phyloP scores from a whole-genome alignment of 2,329 filamentous ascomycete species.

The Aspergillus neoniger region DNA sequence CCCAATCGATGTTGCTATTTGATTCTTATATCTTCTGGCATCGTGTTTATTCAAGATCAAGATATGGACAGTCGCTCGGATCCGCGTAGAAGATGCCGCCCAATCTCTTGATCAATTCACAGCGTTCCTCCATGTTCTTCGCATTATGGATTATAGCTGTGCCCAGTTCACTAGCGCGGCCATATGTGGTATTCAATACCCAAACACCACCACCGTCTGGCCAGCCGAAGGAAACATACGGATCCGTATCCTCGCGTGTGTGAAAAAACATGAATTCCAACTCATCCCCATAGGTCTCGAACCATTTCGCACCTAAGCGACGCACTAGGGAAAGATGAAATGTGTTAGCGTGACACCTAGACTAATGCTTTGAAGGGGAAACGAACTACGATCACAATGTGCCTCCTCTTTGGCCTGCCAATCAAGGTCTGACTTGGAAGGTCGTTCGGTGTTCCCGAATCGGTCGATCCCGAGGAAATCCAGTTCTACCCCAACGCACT shows the following conservation, averaged over 20 bases:
- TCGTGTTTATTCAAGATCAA: conserved; percentile 3
- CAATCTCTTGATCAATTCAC: conserved; percentile 12
- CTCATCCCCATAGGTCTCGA: neutral
- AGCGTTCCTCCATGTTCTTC: conserved; percentile 16
- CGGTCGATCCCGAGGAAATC: conserved; percentile 16
- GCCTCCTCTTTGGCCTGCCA: conserved; percentile 15
- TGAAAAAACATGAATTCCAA: neutral
- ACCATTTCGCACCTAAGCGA: conserved; percentile 15
- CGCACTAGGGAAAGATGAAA: conserved; percentile 10
- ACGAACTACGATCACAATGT: conserved; percentile 17
- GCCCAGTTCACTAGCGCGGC: conserved; percentile 4
- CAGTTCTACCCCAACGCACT: conserved; percentile 11
- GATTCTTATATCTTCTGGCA: too few species aligned
- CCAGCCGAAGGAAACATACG: conserved; percentile 13
- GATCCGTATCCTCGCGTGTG: neutral
- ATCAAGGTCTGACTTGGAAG: conserved; percentile 3
- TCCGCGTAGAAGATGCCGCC: conserved; percentile 16
- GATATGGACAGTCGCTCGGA: conserved; percentile 16
- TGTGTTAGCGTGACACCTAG: neutral
- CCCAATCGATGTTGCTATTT: too few species aligned
- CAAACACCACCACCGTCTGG: conserved; percentile 15
- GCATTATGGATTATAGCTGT: conserved; percentile 8
- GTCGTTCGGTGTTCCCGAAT: conserved; percentile 3
- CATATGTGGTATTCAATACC: conserved; percentile 10
- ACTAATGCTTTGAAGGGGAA: neutral